Evolutionary conservation across 768 basidiomycete species (phyloP), one percentile per base, ranked within the genome.

Genomic region (Pseudohyphozyma bogoriensis): DNA sequence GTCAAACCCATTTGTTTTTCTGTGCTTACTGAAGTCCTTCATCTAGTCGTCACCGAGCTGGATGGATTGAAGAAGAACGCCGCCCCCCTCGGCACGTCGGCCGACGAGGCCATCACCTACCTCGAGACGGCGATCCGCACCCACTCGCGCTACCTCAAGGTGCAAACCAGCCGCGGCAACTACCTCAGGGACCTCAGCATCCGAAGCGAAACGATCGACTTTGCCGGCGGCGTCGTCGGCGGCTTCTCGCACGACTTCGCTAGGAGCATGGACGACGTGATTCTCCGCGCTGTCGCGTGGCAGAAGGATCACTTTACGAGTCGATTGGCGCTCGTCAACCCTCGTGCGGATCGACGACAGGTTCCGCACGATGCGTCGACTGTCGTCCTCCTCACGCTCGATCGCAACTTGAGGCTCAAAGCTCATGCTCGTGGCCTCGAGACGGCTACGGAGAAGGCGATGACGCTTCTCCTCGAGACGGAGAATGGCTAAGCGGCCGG

Each of bases 111-210:
- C 0, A 76, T 95, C 60, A 64, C 78, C 0, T 95, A 89, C 69
- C 81, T 96, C 67, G 81, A 84, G 36, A 33, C 32, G 45, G 83
- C 85, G 67, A 74, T 96, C 60, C 86, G 85, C 52, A 79, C 85
- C 5, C 85, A 89, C 71, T 74, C 83, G 0, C 75, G 78, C 1
- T 85, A 83, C 13, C 82, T 99, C 74, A 96, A 97, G 77, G 85
- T 97, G 9, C 91, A 90, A 75, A 99, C 95, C 1, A 86, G 86
- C 9, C 85, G 85, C 67, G 95, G 95, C 62, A 97, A 96, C 71
- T 97, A 96, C 72, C 79, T 99, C 5, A 78, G 81, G 0, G 85
- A 85, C 40, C 79, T 99, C 22, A 83, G 74, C 69, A 82, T 97
- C 24, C 83, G 90, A 28, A 84, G 83, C 1, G 93, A 97, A 73